A percentile compares a stretch with the other conserved stretches of the same genome.
Conservation (phyloP, 345 rosid species). For the Boechera divaricarpa region DNA sequence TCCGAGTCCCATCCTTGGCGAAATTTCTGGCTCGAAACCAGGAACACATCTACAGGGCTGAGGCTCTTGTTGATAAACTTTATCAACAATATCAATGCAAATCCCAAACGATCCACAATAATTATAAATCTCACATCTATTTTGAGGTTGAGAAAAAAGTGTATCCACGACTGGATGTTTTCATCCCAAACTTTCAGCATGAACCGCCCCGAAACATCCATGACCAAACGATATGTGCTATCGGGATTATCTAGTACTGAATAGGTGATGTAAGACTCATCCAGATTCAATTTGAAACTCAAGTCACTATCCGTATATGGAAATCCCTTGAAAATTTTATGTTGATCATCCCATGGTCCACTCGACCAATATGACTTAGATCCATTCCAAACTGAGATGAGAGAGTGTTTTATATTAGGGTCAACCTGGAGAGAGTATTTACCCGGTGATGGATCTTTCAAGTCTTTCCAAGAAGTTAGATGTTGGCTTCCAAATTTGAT, state of each 20-base stretch:
- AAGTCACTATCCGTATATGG: not conserved
- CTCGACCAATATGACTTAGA: not conserved
- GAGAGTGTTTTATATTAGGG: not conserved
- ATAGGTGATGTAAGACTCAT: not conserved
- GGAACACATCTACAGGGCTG: not conserved
- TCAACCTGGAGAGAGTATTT: not conserved
- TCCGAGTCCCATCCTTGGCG: too few relatives aligned
- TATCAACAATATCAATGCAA: not conserved
- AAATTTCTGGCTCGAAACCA: not conserved
- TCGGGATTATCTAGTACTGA: too few relatives aligned
- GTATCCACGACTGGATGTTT: too few relatives aligned
- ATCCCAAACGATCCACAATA: not conserved
- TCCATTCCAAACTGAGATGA: not conserved
- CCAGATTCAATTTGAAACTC: not conserved
- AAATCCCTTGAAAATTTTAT: not conserved
- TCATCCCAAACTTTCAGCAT: not conserved
- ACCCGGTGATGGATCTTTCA: not conserved
- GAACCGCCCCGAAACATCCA: not conserved
- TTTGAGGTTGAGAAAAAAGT: too few relatives aligned
- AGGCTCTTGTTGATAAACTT: too few relatives aligned
- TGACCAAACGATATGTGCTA: not conserved
- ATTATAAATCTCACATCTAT: too few relatives aligned
- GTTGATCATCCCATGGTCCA: not conserved
- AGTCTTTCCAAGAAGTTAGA: not conserved
- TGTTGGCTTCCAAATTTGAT: not conserved